Evolutionary conservation across 2,329 filamentous ascomycete genomes (phyloP).

Genomic region (Kalaharituber pfeilii): DNA sequence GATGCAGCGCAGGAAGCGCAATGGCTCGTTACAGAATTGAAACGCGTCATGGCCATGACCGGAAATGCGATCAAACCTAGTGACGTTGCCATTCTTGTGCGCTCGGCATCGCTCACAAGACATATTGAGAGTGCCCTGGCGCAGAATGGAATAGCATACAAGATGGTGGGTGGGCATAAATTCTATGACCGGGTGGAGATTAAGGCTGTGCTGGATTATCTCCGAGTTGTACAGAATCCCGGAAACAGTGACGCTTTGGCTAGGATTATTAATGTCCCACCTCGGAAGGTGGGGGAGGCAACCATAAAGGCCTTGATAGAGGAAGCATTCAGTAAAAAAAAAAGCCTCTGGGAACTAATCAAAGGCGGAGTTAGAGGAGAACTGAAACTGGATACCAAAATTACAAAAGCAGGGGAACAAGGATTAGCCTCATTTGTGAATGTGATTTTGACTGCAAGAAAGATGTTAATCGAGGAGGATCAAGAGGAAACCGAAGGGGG

Average conservation of each 20-base stretch:
- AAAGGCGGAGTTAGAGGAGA: slow-evolving; percentile 38
- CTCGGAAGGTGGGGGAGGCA: slow-evolving; percentile 60
- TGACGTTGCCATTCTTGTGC: slow-evolving; percentile 74
- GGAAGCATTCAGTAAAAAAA: slow-evolving; percentile 52
- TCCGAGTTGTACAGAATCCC: slow-evolving; percentile 68
- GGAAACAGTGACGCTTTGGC: slow-evolving; percentile 73
- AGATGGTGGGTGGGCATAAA: slow-evolving; percentile 76
- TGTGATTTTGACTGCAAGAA: slow-evolving; percentile 39
- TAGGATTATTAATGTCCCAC: slow-evolving; percentile 68
- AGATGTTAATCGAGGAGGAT: slow-evolving; percentile 35
- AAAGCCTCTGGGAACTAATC: slow-evolving; percentile 56
- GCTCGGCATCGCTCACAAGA: slow-evolving; percentile 64
- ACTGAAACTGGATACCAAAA: slow-evolving; percentile 35
- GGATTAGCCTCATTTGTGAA: slow-evolving; percentile 42
- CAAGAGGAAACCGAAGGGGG: slow-evolving; percentile 23
- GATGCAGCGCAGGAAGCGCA: slow-evolving; percentile 56
- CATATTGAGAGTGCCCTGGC: slow-evolving; percentile 72
- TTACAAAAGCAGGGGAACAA: slow-evolving; percentile 38
- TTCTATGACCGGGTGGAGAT: slow-evolving; percentile 90
- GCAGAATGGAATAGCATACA: slow-evolving; percentile 66
- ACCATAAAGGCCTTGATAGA: slow-evolving; percentile 58
- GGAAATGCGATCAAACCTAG: slow-evolving; percentile 54
- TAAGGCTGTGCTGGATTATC: slow-evolving; percentile 71
- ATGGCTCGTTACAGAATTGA: slow-evolving; percentile 78
- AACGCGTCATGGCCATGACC: slow-evolving; percentile 50